Evolutionary conservation across 2,329 filamentous ascomycete species (phyloP).

Genomic region (Alternaria brassicicola): DNA sequence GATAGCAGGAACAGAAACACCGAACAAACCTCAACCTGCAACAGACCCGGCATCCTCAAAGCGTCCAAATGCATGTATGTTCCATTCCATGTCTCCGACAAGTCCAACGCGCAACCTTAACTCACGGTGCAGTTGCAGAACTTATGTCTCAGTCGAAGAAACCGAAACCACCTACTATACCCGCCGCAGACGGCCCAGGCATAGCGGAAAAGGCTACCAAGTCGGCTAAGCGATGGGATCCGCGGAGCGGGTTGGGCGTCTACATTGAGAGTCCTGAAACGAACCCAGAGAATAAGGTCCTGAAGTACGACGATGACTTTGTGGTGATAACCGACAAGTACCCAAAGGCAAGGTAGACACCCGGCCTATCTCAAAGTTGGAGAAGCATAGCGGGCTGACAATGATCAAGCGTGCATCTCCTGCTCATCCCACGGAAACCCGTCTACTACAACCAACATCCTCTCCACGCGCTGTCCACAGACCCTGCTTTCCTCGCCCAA

Average conservation of each 20-base stretch:
- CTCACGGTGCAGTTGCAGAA: slow-evolving; percentile 52
- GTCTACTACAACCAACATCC: slow-evolving; percentile 70
- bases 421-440: slow-evolving; percentile 80
- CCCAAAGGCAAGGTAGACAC: slow-evolving; percentile 66
- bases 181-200: slow-evolving; percentile 6
- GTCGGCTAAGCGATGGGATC: slow-evolving; percentile 35
- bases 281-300: slow-evolving; percentile 64
- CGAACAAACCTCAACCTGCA: slow-evolving; percentile 4
- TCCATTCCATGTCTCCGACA: background rate
- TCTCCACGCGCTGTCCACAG: slow-evolving; percentile 72
- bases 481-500: slow-evolving; percentile 69
- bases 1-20: slow-evolving; percentile 19
- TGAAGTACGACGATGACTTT: slow-evolving; percentile 71
- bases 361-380: background rate
- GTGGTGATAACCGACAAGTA: slow-evolving; percentile 82
- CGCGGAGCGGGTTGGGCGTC: slow-evolving; percentile 66
- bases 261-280: slow-evolving; percentile 70
- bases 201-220: slow-evolving; percentile 24
- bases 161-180: slow-evolving; percentile 31
- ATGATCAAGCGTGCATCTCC: slow-evolving; percentile 72
- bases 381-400: background rate
- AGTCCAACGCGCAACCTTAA: slow-evolving; percentile 14
- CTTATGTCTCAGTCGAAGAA: slow-evolving; percentile 53
- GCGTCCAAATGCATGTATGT: slow-evolving; percentile 49
- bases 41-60: slow-evolving; percentile 21